These are phyloP conservation scores for Phytophthora hibernalis DNA, from an alignment of 352 stramenopile species.

Conservation along the genomic window DNA sequence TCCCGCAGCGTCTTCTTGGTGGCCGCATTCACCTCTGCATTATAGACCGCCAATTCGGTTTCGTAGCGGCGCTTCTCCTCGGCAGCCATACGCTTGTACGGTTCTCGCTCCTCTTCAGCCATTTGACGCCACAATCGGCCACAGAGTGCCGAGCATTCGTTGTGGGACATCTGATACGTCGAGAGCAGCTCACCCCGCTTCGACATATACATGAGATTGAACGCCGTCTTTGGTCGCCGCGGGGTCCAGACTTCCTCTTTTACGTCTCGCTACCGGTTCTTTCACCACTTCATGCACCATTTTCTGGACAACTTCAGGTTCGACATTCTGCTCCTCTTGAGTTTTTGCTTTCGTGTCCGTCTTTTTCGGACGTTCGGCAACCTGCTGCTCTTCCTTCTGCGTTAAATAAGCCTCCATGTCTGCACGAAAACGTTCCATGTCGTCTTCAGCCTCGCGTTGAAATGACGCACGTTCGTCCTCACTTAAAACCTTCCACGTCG, in stretches of 20 bases:
- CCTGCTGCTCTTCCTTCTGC: constrained; percentile 9
- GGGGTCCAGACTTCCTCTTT: constrained; percentile 41
- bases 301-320: not conserved
- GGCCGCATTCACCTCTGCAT: constrained; percentile 18
- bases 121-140: constrained; percentile 70
- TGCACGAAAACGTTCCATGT: constrained; percentile 53
- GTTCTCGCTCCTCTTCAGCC: constrained; percentile 51
- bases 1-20: constrained; percentile 22
- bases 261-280: constrained; percentile 9
- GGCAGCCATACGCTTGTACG: constrained; percentile 60
- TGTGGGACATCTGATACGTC: constrained; percentile 70
- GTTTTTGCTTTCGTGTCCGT: constrained; percentile 21
- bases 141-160: constrained; percentile 68
- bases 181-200: constrained; percentile 59
- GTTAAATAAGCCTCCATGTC: constrained; percentile 56
- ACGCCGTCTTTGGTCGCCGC: constrained; percentile 53
- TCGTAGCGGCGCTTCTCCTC: constrained; percentile 63
- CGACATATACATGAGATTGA: constrained; percentile 73
- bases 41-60: constrained; percentile 41
- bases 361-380: not conserved
- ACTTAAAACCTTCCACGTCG: constrained; percentile 52
- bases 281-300: constrained; percentile 4
- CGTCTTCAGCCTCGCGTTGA: constrained; percentile 45
- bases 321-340: not conserved
- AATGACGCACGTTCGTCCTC: constrained; percentile 42